Evolutionary conservation across 257 asterid genomes (phyloP).

Genomic region (Perilla frutescens): DNA sequence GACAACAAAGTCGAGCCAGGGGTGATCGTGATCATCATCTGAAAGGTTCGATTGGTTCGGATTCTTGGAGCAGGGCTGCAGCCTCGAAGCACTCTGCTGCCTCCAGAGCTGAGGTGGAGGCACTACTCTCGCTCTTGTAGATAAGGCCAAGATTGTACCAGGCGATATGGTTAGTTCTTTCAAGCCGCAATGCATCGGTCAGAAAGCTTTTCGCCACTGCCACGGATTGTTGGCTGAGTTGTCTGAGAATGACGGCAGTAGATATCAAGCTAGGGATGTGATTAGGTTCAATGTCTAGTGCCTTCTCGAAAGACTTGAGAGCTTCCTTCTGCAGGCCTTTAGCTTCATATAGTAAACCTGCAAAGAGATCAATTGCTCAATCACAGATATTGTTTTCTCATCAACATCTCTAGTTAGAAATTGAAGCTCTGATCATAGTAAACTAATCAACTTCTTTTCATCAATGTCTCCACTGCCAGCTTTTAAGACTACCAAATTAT

Average conservation of each 20-base stretch:
- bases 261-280: slow-evolving; percentile 89
- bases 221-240: slow-evolving; percentile 50
- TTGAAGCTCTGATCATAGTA: no score
- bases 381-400: not conserved
- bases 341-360: slow-evolving; percentile 74
- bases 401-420: no score
- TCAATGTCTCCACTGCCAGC: no score
- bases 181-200: slow-evolving; percentile 77
- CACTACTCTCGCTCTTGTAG: slow-evolving; percentile 52
- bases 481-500: no score
- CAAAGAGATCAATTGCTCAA: slow-evolving; percentile 14
- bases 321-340: slow-evolving; percentile 72
- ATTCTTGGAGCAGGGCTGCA: slow-evolving; percentile 79
- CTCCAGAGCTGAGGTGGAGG: slow-evolving; percentile 49
- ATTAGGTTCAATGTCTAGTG: slow-evolving; percentile 75
- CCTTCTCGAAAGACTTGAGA: slow-evolving; percentile 63
- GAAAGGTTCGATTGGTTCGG: slow-evolving; percentile 85
- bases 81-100: slow-evolving; percentile 96
- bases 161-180: slow-evolving; percentile 72
- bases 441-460: no score
- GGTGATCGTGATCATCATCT: slow-evolving; percentile 41
- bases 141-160: slow-evolving; percentile 93
- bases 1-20: not conserved
- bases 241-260: slow-evolving; percentile 60
- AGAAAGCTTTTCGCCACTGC: slow-evolving; percentile 80